These are phyloP conservation scores for Acacia melanoxylon DNA, from an alignment of 306 rosid genomes.

Conservation along the genomic window DNA sequence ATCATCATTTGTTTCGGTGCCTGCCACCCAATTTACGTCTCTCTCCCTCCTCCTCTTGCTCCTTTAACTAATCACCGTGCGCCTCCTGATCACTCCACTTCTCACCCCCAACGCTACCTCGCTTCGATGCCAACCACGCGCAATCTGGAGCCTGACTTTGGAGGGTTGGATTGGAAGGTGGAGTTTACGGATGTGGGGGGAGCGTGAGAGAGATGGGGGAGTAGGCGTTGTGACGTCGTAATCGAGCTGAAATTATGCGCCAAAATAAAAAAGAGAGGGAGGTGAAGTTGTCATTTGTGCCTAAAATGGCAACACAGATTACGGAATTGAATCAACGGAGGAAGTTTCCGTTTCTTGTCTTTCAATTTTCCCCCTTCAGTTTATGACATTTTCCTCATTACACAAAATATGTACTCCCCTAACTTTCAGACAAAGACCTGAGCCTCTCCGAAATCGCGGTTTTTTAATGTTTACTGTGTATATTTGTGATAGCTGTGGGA, in stretches of 20 bases:
- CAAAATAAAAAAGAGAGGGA: not conserved
- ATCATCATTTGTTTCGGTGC: slow-evolving; percentile 44
- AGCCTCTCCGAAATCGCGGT: not conserved
- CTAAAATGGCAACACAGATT: slow-evolving; percentile 10
- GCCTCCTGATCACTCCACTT: not conserved
- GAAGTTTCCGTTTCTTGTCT: not conserved
- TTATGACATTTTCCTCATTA: not conserved
- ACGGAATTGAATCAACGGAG: not conserved
- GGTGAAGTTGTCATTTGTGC: not conserved
- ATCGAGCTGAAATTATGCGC: slow-evolving; percentile 17
- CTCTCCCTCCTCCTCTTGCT: not conserved
- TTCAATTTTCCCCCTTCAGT: not conserved
- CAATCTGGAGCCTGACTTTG: not conserved
- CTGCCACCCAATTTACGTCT: slow-evolving; percentile 20
- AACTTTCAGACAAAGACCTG: not conserved
- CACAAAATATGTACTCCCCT: no score
- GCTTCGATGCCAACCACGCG: rapidly evolving
- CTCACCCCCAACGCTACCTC: not conserved
- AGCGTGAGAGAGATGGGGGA: slow-evolving; percentile 18
- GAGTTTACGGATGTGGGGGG: not conserved
- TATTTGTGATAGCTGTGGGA: no score
- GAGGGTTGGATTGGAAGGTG: not conserved
- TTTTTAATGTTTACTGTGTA: no score
- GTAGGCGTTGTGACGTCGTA: not conserved
- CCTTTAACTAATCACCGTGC: slow-evolving; percentile 8